Evolutionary conservation across 305 asterid genomes (phyloP), one percentile per base, ranked within the genome.

Genomic region (Euphrasia arctica): DNA sequence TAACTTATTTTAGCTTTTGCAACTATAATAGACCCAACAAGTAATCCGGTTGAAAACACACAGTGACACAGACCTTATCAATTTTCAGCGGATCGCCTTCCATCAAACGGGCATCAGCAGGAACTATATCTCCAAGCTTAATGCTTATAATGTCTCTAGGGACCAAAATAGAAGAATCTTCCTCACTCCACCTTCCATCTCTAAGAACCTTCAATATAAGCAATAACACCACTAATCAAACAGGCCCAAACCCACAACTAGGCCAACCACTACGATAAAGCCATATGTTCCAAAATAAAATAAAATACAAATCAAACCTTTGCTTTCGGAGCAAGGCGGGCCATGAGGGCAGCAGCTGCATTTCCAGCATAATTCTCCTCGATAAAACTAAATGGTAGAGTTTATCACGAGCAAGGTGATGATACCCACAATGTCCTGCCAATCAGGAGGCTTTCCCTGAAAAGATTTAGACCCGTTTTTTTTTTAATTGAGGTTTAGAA

Each of bases 311-410:
- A 22, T 45, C 71, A 9, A 62, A 88, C 99, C 84, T 94, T 94
- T 3, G 98, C 98, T 80, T 88, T 94, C 7, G 99, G 99, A 75
- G 99, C 97, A 60, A 94, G 95, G 56, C 91, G 83, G 60, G 99
- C 99, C 99, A 94, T 94, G 71, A 94, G 99, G 51, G 99, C 98
- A 64, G 99, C 99, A 5, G 98, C 97, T 34, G 99, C 99, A 57
- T 94, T 94, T 27, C 99, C 98, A 12, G 99, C 99, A 77, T 91
- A 88, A 70, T 91, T 94, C 87, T 94, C 99, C 82, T 94, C 99
- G 0, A 87, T 85, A 68, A 94, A 94, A 83, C 99, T 94, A 60
- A 60, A 94, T 94, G 12, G 99, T 94, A 2, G 99, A 94, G 84
- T 94, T 94, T 65, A 94, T 88, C 64, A 91, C 42, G 22, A 94